A percentile compares a stretch with the other conserved stretches of the same genome.
Conservation (phyloP, 441 rosid species). For the Eutrema salsugineum region DNA sequence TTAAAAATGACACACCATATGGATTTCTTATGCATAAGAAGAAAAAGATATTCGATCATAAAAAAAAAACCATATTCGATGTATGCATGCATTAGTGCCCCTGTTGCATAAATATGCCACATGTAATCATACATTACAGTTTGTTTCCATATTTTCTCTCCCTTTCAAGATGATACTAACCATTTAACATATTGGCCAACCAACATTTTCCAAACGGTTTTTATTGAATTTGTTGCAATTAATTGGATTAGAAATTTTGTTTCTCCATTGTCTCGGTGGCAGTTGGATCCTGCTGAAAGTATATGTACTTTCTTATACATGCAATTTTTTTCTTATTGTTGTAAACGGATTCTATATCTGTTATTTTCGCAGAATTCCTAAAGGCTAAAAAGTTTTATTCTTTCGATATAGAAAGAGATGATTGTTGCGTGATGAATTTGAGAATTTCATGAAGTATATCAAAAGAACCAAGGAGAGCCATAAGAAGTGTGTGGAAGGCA, state of each 20-base stretch:
- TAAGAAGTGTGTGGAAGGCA: conserved; percentile 29
- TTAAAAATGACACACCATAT: neutral
- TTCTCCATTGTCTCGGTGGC: neutral
- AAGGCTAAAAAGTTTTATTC: neutral
- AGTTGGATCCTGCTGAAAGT: no score
- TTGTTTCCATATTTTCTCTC: neutral
- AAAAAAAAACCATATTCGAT: neutral
- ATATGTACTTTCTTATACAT: neutral
- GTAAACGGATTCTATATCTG: neutral
- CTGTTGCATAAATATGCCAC: conserved; percentile 29
- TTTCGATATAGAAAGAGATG: neutral
- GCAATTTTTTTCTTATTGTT: neutral
- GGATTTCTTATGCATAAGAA: neutral
- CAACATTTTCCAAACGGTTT: neutral
- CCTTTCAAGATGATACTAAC: neutral
- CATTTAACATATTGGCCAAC: no score
- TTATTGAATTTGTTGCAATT: neutral
- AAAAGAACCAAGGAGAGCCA: conserved; percentile 19
- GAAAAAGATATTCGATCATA: no score
- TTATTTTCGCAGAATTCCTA: neutral
- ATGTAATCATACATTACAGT: neutral
- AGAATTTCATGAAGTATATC: neutral
- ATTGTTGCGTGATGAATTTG: conserved; percentile 21
- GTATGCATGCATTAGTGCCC: neutral
- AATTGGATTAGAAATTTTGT: neutral